These are phyloP conservation scores for Phalaenopsis hybrid DNA, from an alignment of 116 monocot species.

Conservation along the genomic window DNA sequence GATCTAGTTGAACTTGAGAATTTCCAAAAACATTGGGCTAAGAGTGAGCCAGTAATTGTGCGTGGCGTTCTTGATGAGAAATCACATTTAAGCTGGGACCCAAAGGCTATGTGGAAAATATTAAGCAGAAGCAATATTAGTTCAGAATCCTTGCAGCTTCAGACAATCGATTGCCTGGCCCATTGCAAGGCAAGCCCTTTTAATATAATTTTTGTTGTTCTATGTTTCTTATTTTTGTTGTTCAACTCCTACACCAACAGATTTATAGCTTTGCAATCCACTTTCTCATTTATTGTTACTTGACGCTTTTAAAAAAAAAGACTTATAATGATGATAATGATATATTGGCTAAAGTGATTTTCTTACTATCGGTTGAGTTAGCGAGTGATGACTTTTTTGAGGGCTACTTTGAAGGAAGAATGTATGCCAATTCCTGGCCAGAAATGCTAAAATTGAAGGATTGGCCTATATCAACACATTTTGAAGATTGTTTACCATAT, in stretches of 20 bases:
- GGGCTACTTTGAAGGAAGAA: conserved; percentile 27
- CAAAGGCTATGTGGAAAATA: conserved; percentile 16
- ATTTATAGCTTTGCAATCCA: neutral
- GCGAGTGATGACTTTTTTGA: conserved; percentile 22
- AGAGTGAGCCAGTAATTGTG: conserved; percentile 28
- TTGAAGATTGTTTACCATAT: conserved; percentile 26
- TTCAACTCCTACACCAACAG: neutral
- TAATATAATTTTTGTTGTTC: neutral
- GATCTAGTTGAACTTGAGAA: conserved; percentile 13
- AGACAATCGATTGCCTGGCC: conserved; percentile 24
- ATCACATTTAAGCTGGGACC: conserved; percentile 20
- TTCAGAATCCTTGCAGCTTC: conserved; percentile 2
- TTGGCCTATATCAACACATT: conserved; percentile 31
- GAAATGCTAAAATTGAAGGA: conserved; percentile 47
- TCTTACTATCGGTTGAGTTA: conserved; percentile 23
- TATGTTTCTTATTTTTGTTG: neutral
- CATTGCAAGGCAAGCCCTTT: conserved; percentile 18
- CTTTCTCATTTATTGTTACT: neutral
- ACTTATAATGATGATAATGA: neutral
- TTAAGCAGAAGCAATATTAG: conserved; percentile 6
- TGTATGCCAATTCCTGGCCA: conserved; percentile 32
- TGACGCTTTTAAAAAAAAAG: neutral
- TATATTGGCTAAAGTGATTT: neutral
- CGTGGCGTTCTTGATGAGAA: conserved; percentile 19
- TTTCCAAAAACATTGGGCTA: conserved; percentile 31